These are phyloP conservation scores for Trametes polyzona DNA, from an alignment of 1,284 basidiomycete species.

Conservation along the genomic window DNA sequence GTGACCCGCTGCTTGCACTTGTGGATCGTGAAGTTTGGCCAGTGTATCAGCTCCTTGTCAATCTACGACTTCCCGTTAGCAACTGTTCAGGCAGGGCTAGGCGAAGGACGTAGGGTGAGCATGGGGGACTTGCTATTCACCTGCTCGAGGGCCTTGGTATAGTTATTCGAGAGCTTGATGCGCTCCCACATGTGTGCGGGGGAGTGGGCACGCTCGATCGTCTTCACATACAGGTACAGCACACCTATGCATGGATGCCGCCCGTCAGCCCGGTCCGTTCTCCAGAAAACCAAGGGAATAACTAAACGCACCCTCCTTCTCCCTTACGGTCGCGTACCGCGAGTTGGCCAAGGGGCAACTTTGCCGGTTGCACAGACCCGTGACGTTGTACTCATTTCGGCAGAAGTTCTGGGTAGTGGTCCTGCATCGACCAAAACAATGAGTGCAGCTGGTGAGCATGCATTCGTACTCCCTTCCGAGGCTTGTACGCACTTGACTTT, in stretches of 20 bases:
- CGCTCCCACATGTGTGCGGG: conserved; percentile 98
- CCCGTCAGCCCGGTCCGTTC: not conserved
- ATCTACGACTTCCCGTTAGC: conserved; percentile 56
- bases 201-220: conserved; percentile 95
- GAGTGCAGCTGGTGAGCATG: not conserved
- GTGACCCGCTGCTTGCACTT: conserved; percentile 99
- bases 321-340: conserved; percentile 95
- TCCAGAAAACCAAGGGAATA: not conserved
- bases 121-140: no score
- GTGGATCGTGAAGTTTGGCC: conserved; percentile 97
- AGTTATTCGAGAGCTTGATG: conserved; percentile 92
- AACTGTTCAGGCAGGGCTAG: not conserved
- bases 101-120: conserved; percentile 15
- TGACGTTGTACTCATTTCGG: conserved; percentile 98
- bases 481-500: conserved; percentile 88
- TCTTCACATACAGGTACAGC: conserved; percentile 97
- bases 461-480: not conserved
- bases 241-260: conserved; percentile 55
- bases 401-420: conserved; percentile 97
- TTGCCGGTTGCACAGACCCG: conserved; percentile 95
- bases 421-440: conserved; percentile 45
- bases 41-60: conserved; percentile 93
- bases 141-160: conserved; percentile 93
- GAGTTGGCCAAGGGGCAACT: conserved; percentile 98
- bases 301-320: conserved; percentile 79